Evolutionary conservation across 2,329 filamentous ascomycete genomes (phyloP).

Genomic region (Calonectria multiphialidica): DNA sequence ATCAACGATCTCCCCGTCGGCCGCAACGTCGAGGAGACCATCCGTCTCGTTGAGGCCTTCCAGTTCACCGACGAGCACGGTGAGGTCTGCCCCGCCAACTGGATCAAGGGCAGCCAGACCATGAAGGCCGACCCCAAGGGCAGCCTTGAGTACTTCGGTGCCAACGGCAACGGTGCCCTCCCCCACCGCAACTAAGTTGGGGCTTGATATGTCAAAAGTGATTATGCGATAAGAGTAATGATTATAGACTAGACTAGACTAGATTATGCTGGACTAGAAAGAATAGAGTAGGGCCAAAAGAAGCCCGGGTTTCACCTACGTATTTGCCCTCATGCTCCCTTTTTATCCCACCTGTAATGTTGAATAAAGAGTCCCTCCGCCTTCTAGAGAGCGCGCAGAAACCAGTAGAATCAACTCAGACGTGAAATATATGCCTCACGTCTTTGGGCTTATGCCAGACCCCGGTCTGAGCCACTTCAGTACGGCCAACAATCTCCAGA

Average conservation of each 20-base stretch:
- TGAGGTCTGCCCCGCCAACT: constrained; percentile 73
- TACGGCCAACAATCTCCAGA: too few species aligned
- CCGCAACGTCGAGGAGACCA: constrained; percentile 73
- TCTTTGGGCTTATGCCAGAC: not conserved
- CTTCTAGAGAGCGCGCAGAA: too few species aligned
- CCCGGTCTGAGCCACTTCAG: too few species aligned
- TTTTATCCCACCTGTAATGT: not conserved
- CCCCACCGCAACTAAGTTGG: constrained; percentile 9
- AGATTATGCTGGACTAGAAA: not conserved
- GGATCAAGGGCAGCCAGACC: constrained; percentile 59
- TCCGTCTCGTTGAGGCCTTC: constrained; percentile 78
- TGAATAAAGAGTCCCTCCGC: too few species aligned
- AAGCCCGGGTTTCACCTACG: not conserved
- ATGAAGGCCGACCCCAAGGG: constrained; percentile 66
- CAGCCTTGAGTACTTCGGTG: constrained; percentile 61
- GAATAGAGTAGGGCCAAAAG: not conserved
- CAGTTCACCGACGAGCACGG: constrained; percentile 89
- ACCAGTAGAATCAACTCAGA: not conserved
- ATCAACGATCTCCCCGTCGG: constrained; percentile 76
- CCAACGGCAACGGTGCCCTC: constrained; percentile 15
- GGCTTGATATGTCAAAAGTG: not conserved
- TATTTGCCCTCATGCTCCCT: not conserved
- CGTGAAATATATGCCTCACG: not conserved
- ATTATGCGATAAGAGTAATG: not conserved
- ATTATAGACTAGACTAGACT: constrained; percentile 7